These are phyloP conservation scores for Fistulina hepatica DNA, from an alignment of 1,284 basidiomycete species.

Conservation along the genomic window DNA sequence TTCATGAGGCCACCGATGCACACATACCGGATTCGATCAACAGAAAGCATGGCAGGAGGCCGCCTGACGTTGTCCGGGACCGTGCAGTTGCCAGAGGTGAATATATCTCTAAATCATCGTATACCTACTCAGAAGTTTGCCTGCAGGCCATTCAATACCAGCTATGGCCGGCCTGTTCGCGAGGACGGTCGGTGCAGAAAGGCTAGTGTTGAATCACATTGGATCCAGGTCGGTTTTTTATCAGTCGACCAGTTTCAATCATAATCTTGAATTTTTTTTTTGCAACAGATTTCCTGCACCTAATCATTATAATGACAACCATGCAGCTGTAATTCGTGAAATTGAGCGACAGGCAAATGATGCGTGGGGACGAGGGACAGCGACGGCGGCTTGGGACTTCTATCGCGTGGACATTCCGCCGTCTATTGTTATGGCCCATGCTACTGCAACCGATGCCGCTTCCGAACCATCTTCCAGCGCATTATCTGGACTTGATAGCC, in stretches of 20 bases:
- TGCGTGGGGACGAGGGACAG: too few species aligned
- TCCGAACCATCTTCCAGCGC: too few species aligned
- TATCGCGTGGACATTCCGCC: too few species aligned
- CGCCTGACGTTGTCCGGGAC: conserved; percentile 24
- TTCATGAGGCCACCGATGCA: conserved; percentile 74
- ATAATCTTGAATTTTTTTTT: conserved; percentile 13
- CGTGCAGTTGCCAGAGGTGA: conserved; percentile 13
- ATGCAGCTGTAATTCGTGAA: conserved; percentile 42
- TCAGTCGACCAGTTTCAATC: conserved; percentile 1
- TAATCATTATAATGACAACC: conserved; percentile 29
- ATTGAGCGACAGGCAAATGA: conserved; percentile 55
- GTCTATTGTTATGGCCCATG: too few species aligned
- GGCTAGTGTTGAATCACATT: conserved; percentile 77
- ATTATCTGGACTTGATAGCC: too few species aligned
- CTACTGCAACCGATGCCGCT: too few species aligned
- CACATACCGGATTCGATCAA: conserved; percentile 52
- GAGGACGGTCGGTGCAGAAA: conserved; percentile 46
- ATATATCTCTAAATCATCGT: too few species aligned
- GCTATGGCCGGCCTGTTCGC: conserved; percentile 78
- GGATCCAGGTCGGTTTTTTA: conserved; percentile 47
- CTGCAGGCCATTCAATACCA: conserved; percentile 81
- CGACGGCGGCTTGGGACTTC: too few species aligned
- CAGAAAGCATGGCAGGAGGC: conserved; percentile 42
- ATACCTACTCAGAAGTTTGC: too few species aligned
- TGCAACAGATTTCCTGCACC: conserved; percentile 33